Conservation (phyloP, 2,329 filamentous ascomycete species). For the Nemania serpens region DNA sequence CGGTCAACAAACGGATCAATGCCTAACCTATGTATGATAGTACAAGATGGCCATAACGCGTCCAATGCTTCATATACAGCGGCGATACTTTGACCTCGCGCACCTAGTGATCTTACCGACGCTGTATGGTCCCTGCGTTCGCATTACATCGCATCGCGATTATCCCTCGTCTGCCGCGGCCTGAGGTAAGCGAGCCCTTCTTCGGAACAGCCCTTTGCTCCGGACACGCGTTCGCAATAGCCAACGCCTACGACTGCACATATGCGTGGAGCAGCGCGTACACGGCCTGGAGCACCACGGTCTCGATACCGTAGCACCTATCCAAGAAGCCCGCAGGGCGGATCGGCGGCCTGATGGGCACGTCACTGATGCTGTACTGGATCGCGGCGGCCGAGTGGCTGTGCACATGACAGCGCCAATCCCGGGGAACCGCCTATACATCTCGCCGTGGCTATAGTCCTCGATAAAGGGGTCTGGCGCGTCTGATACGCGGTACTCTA, state of each 20-base stretch:
- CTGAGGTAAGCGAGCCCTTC: constrained; percentile 12
- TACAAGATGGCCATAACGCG: too few relatives aligned
- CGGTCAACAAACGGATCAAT: too few relatives aligned
- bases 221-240: neutral
- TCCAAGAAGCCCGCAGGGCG: constrained; percentile 30
- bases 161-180: constrained; percentile 5
- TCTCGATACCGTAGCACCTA: constrained; percentile 20
- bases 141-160: neutral
- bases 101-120: constrained; percentile 16
- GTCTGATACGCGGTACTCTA: constrained; percentile 51
- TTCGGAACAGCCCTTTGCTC: too few relatives aligned
- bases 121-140: neutral
- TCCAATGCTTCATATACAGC: constrained; percentile 7
- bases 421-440: constrained; percentile 24
- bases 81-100: constrained; percentile 14
- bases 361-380: constrained; percentile 17
- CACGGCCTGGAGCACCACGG: constrained; percentile 25
- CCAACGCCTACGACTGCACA: constrained; percentile 14
- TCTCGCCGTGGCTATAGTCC: constrained; percentile 31
- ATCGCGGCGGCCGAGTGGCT: constrained; percentile 26
- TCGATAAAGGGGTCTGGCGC: constrained; percentile 39
- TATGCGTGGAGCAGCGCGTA: constrained; percentile 23
- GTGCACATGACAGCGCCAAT: constrained; percentile 27
- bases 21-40: too few relatives aligned
- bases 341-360: constrained; percentile 22